Evolutionary conservation across 148 eudicot genomes (phyloP).

Genomic region (Dysphania ambrosioides): DNA sequence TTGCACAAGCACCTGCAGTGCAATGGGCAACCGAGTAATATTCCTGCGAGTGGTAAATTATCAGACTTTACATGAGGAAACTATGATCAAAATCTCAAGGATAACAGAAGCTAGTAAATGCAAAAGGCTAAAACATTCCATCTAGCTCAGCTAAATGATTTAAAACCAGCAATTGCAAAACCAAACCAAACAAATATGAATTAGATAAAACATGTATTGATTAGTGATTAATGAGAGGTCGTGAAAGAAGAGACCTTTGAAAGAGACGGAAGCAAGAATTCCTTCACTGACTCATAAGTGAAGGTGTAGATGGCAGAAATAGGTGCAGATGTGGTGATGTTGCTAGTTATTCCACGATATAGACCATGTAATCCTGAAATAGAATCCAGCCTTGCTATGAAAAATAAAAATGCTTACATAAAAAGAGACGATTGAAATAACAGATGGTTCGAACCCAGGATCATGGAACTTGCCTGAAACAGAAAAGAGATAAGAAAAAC

Average conservation of each 20-base stretch:
- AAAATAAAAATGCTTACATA: not conserved
- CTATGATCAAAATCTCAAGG: slow-evolving; percentile 12
- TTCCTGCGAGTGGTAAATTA: slow-evolving; percentile 47
- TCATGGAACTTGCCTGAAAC: not conserved
- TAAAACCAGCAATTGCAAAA: not conserved
- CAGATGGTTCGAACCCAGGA: not conserved
- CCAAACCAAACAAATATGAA: not conserved
- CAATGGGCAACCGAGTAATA: slow-evolving; percentile 89
- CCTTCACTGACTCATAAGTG: slow-evolving; percentile 89
- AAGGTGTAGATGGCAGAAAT: slow-evolving; percentile 92
- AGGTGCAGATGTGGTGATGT: slow-evolving; percentile 88
- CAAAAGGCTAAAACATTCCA: not conserved
- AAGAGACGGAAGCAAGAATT: slow-evolving; percentile 69
- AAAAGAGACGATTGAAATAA: not conserved
- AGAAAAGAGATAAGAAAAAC: not conserved
- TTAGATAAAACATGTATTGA: not conserved
- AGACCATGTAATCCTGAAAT: slow-evolving; percentile 71
- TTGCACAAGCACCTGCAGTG: slow-evolving; percentile 92
- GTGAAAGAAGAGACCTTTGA: slow-evolving; percentile 47
- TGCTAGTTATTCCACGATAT: slow-evolving; percentile 90
- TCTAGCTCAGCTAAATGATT: not conserved
- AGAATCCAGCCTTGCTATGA: not conserved
- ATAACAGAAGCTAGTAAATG: slow-evolving; percentile 3
- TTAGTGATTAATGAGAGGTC: not conserved
- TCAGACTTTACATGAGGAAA: slow-evolving; percentile 8